Base-by-base conservation (phyloP, 169 alveolate species). In the Cytauxzoon felis region DNA sequence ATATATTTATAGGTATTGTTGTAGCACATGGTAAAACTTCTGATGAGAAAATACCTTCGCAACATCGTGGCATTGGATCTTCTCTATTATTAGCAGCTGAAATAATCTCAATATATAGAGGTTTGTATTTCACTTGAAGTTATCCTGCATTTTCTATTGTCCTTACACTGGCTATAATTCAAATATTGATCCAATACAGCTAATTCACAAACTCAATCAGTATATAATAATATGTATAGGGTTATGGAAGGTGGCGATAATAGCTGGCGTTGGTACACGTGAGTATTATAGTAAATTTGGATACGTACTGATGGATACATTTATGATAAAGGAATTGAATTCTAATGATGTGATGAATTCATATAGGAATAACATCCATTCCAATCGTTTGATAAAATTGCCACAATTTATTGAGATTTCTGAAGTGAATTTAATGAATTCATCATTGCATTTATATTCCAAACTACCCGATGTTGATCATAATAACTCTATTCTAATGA, bases 261-360 rank as follows among this genome's bases (percentile, higher is more conserved):
- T 98, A 36, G 95, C 99, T 13, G 99, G 99, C 29, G 96, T 98
- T 11, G 99, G 99, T 32, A 95, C 98, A n/a, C 89, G 99, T 53
- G 97, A 94, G 71, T 98, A 98, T 87, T 98, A 98, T 87, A 91
- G 95, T 42, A 95, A 95, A 65, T 86, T 94, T 49, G 99, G 99
- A 34, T 98, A 96, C 81, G 85, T 71, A 47, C 76, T 92, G 42
- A 97, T 94, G 83, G 97, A 95, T 30, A 93, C 97, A 29, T 95
- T 90, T 70, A 93, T 95, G 97, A 95, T 93, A n/a, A 95, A 95
- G 58, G 40, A 67, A 38, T 71, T 95, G 29, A 61, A 59, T 5
- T 62, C 43, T 33, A 64, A 59, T 5, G 66, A 49, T n/a, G 63
- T 81, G 1, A 40, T 47, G 40, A 16, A 67, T 50, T 32, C 80